These are phyloP conservation scores for Cladophialophora psammophila DNA, from an alignment of 2,329 filamentous ascomycete species.

Conservation along the genomic window DNA sequence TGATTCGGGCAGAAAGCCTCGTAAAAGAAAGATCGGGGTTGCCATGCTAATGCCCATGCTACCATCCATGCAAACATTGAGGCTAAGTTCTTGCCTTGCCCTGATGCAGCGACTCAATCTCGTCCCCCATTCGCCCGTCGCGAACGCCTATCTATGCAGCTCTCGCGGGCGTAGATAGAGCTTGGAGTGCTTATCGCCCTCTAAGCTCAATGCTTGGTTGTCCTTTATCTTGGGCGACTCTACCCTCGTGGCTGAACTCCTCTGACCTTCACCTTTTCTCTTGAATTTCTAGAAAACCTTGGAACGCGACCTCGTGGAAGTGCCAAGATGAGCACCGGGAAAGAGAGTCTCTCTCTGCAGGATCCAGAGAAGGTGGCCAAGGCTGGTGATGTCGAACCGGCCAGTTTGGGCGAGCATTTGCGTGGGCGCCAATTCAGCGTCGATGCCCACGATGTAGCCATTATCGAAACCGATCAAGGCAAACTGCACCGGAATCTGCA, in stretches of 20 bases:
- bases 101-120: neutral
- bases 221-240: neutral
- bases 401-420: constrained; percentile 18
- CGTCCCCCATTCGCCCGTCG: constrained; percentile 4
- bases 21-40: constrained; percentile 1
- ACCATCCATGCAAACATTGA: neutral
- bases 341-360: constrained; percentile 10
- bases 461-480: constrained; percentile 19
- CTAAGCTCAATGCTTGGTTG: constrained; percentile 5
- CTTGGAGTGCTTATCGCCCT: constrained; percentile 5
- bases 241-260: neutral
- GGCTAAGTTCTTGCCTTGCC: constrained; percentile 4
- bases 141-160: neutral
- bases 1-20: neutral
- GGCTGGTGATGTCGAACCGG: constrained; percentile 11
- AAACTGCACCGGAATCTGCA: constrained; percentile 30
- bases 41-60: too few relatives aligned
- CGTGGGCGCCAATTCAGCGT: constrained; percentile 29
- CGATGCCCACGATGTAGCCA: constrained; percentile 16
- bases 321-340: constrained; percentile 15
- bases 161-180: neutral
- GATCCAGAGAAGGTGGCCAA: constrained; percentile 10
- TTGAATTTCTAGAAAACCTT: neutral
- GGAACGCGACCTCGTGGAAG: neutral
- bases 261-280: neutral